phyloP scores from a whole-genome alignment of 495 filamentous ascomycete species.

The Trichoderma reesei region DNA sequence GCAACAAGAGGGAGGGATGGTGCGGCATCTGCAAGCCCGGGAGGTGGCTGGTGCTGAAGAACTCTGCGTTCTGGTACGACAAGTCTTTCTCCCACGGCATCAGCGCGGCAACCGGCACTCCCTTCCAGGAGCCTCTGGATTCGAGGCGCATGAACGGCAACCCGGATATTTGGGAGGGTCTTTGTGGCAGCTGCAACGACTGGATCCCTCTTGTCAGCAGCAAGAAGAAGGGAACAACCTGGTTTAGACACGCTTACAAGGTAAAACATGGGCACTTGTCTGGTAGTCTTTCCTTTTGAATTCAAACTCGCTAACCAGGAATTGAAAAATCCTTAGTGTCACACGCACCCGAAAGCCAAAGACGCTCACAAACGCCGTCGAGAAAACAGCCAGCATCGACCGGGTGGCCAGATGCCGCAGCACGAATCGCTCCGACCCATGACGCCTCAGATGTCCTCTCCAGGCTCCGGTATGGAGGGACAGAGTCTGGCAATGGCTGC shows the following conservation, averaged over 20 bases:
- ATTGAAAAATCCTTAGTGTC: conserved; percentile 45
- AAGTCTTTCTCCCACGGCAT: conserved; percentile 76
- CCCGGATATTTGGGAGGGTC: conserved; percentile 69
- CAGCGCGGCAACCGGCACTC: conserved; percentile 62
- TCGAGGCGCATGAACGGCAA: conserved; percentile 69
- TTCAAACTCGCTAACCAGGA: too few species aligned
- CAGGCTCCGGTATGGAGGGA: conserved; percentile 16
- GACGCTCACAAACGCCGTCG: conserved; percentile 62
- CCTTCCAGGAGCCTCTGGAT: conserved; percentile 63
- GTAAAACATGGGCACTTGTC: too few species aligned
- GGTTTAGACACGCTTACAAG: conserved; percentile 80
- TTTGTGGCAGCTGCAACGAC: conserved; percentile 66
- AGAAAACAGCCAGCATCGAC: conserved; percentile 46
- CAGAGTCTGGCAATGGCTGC: background rate
- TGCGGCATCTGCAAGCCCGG: conserved; percentile 77
- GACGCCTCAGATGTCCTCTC: conserved; percentile 35
- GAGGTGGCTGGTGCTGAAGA: conserved; percentile 73
- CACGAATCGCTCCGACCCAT: conserved; percentile 23
- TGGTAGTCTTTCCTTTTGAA: too few species aligned
- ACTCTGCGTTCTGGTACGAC: conserved; percentile 80
- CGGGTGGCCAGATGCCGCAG: background rate
- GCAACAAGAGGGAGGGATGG: conserved; percentile 78
- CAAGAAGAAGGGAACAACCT: conserved; percentile 79
- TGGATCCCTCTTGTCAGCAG: conserved; percentile 73
- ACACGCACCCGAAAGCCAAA: conserved; percentile 64